Percentiles rank a stretch among this genome's conserved stretches.
Evolutionary conservation across 257 asterid species (phyloP).

Genomic region (Solanum etuberosum): DNA sequence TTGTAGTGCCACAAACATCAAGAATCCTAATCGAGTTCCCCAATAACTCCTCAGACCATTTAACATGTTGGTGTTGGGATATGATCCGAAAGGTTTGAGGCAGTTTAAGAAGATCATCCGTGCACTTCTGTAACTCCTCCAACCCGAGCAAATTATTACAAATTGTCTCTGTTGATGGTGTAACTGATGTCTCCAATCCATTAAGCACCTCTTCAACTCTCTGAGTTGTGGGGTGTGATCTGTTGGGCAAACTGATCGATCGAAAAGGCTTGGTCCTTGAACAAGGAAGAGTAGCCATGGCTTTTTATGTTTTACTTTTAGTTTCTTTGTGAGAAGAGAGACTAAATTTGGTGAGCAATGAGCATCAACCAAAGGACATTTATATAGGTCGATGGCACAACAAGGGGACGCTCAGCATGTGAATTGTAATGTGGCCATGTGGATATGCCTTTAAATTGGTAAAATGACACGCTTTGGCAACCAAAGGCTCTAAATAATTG

Average conservation of each 20-base stretch:
- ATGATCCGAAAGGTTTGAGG: slow-evolving; percentile 3
- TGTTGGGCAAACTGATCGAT: not conserved
- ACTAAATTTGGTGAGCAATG: not conserved
- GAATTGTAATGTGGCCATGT: not conserved
- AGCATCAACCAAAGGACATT: not conserved
- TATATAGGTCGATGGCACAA: not conserved
- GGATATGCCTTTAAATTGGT: not conserved
- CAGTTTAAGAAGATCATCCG: slow-evolving; percentile 15
- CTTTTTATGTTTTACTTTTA: not conserved
- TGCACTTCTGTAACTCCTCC: slow-evolving; percentile 3
- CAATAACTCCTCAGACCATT: slow-evolving; percentile 11
- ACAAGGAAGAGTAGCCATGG: not conserved
- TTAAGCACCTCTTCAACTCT: not conserved
- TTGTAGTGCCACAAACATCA: slow-evolving; percentile 11
- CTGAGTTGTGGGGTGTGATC: slow-evolving; percentile 6
- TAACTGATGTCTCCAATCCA: not conserved
- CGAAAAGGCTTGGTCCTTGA: slow-evolving; percentile 7
- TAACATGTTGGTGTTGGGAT: not conserved
- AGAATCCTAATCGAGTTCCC: slow-evolving; percentile 10
- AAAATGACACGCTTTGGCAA: not conserved
- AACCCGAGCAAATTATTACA: slow-evolving; percentile 4
- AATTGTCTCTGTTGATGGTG: not conserved
- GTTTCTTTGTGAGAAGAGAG: not conserved
- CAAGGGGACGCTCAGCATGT: not conserved
- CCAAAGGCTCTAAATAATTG: not conserved